Evolutionary conservation across 805 yeast genomes (phyloP), one percentile per base, ranked within the genome.

Genomic region (Candida anglica): DNA sequence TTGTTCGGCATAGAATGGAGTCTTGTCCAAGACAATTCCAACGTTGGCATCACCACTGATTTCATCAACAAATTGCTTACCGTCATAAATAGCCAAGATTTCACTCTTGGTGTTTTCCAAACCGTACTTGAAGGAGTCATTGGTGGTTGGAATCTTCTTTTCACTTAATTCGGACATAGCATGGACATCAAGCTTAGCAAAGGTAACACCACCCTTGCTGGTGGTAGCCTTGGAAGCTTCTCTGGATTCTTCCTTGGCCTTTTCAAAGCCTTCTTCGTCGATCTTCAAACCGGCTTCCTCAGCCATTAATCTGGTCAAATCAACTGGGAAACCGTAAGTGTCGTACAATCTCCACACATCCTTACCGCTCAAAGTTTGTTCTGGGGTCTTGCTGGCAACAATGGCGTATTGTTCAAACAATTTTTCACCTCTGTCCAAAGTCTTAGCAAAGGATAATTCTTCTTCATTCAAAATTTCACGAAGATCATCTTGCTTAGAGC

Each of bases 331-430:
- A 39, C 99, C 99, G 56, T 91, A 93, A 9, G 99, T 93, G 53
- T 93, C 99, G 53, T 93, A 93, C 50, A 93, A 72, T 66, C 99
- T 79, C 99, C 99, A 93, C 25, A 93, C 98, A 58, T 91, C 97
- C 52, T 77, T 81, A 59, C 99, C 99, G 31, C 85, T 77, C 42
- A 93, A 73, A 25, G 83, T 75, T 60, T 81, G 88, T 43, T 75
- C 77, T 29, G 84, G 81, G 19, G 83, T 73, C 51, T 81, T 77
- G 33, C 82, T 68, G 36, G 98, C 95, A 49, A 77, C 77, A 33
- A 77, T 75, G 28, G 97, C 96, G 53, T 91, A 93, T 57, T 85
- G 86, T 66, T 91, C 96, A 51, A 93, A 93, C 56, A 93, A 73
- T 61, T 86, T 87, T 69, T 93, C 98, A 63, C 99, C 99, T 60